Base-by-base conservation (phyloP, 257 asterid genomes). In the Paulownia fortunei region DNA sequence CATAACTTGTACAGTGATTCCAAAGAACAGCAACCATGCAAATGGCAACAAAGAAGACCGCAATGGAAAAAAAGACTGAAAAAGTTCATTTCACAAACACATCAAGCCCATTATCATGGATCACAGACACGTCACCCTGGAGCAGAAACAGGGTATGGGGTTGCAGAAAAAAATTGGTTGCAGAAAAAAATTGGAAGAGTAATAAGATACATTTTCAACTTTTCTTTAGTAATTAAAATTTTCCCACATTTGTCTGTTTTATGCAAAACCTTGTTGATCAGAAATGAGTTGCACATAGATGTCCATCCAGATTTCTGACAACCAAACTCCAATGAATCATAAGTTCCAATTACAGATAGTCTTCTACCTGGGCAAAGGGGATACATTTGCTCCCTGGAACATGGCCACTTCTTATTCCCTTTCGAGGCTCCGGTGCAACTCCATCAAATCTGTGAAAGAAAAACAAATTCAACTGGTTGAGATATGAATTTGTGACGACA, bases 361-460 rank as follows among this genome's bases (percentile, higher is more conserved):
- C 54, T 64, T 79, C 75, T 78, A 93, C 99, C 97, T 95, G 91
- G 15, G 92, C 69, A 79, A 95, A 95, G 42, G 99, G 98, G 73
- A 95, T 41, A 76, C 99, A 95, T 82, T 95, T 95, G 91, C 99
- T 95, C 19, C 97, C 94, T 1, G 98, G 97, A 62, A 95, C 91
- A 79, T 91, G 97, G 30, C 99, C 99, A 82, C 98, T 82, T 85
- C 93, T 89, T 79, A 95, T 83, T 82, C 98, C 99, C 77, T 95
- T 93, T 13, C 99, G 94, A 72, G 99, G 99, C 93, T 95, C 99
- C 41, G 97, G 96, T 75, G 97, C 98, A 82, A 80, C 89, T 46
- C 99, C 99, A 79, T 91, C 97, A 83, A 91, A 95, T 78, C 99
- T 95, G 79, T 56, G 59, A 74, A 41, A 52, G 15, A 19, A 10